phyloP scores from a whole-genome alignment of 1,139 yeast species.

The Lodderomyces metapsilosis region DNA sequence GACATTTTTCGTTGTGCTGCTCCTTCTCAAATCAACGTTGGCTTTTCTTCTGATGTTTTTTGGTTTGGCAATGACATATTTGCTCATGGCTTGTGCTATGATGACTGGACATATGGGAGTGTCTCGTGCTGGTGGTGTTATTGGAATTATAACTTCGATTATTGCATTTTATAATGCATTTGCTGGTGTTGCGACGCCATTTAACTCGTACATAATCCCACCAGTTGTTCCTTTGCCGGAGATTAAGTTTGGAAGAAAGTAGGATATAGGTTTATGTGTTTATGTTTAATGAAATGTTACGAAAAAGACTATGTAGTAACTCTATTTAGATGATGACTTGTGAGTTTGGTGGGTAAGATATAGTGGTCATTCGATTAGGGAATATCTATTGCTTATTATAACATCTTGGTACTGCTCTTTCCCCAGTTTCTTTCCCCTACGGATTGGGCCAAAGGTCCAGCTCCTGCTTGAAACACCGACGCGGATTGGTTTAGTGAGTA shows the following conservation, averaged over 20 bases:
- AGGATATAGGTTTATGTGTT: background rate
- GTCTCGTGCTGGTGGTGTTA: constrained; percentile 44
- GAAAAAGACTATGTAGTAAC: too few species aligned
- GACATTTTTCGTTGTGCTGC: constrained; percentile 36
- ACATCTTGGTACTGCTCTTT: too few species aligned
- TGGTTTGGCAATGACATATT: constrained; percentile 35
- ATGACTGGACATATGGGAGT: constrained; percentile 29
- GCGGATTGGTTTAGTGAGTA: too few species aligned
- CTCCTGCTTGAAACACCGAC: too few species aligned
- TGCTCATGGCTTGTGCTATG: constrained; percentile 41
- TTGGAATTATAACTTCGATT: constrained; percentile 40
- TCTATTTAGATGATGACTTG: too few species aligned
- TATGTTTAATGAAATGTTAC: too few species aligned
- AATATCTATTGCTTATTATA: too few species aligned
- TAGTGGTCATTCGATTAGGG: too few species aligned
- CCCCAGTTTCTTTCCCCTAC: too few species aligned
- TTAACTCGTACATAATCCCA: constrained; percentile 28
- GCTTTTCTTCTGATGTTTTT: constrained; percentile 37
- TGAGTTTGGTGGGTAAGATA: too few species aligned
- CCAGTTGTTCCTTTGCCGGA: background rate
- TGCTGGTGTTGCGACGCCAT: constrained; percentile 32
- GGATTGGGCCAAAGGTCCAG: too few species aligned
- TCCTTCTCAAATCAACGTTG: constrained; percentile 45
- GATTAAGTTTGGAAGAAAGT: background rate
- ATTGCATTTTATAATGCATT: constrained; percentile 42